A percentile compares a stretch with the other conserved stretches of the same genome.
Evolutionary conservation across 176 grass and related monocot species (phyloP).

Genomic region (Musa acuminata): DNA sequence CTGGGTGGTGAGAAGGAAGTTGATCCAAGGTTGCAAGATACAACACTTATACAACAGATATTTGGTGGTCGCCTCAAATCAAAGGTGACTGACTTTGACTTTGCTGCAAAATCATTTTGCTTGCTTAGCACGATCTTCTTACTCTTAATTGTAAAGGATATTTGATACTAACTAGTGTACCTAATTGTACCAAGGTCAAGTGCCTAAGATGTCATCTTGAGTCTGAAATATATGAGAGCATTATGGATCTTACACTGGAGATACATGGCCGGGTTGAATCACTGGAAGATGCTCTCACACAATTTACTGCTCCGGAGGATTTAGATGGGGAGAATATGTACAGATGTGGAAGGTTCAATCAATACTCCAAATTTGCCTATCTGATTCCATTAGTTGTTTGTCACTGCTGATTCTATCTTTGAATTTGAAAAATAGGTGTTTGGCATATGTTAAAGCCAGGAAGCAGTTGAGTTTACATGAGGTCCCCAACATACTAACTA

Average conservation of each 20-base stretch:
- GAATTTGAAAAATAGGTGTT: conserved; percentile 42
- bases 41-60: conserved; percentile 92
- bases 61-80: conserved; percentile 97
- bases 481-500: conserved; percentile 96
- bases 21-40: conserved; percentile 78
- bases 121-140: not conserved
- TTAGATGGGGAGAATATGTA: conserved; percentile 99
- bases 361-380: not conserved
- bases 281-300: conserved; percentile 94
- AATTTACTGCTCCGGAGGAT: conserved; percentile 97
- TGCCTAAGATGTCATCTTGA: conserved; percentile 92
- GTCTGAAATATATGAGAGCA: conserved; percentile 95
- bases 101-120: not conserved
- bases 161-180: conserved; percentile 28
- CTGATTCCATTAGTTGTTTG: not conserved
- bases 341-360: conserved; percentile 78
- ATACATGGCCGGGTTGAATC: conserved; percentile 98
- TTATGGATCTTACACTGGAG: conserved; percentile 99
- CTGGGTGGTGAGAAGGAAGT: conserved; percentile 86
- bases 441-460: conserved; percentile 87
- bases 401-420: conserved; percentile 12
- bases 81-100: conserved; percentile 45
- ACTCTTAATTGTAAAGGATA: not conserved
- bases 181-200: conserved; percentile 64
- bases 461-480: conserved; percentile 92